phyloP scores from a whole-genome alignment of 768 basidiomycete species.

The Clitopilus passeckerianus region DNA sequence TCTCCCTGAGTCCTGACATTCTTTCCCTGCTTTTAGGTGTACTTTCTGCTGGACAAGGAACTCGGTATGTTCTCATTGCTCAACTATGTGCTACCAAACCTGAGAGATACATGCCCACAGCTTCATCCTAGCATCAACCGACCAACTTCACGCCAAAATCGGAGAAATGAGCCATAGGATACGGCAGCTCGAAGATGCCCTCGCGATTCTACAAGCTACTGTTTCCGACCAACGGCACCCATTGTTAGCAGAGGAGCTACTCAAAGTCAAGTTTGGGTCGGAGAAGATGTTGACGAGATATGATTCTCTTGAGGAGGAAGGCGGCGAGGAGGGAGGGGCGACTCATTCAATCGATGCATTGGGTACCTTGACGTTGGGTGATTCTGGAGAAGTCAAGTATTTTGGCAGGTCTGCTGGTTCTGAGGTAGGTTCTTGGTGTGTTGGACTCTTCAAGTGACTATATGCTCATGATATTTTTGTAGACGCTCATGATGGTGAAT shows the following conservation, averaged over 20 bases:
- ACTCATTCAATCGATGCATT: constrained; percentile 45
- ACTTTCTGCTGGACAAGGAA: constrained; percentile 48
- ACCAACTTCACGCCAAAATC: constrained; percentile 62
- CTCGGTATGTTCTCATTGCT: constrained; percentile 24
- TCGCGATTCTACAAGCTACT: constrained; percentile 56
- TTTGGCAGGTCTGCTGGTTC: constrained; percentile 62
- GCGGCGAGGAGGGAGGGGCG: constrained; percentile 26
- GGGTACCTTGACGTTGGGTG: constrained; percentile 60
- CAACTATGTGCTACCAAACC: background rate
- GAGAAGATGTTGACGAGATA: constrained; percentile 20
- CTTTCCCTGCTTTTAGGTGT: constrained; percentile 26
- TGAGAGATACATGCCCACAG: constrained; percentile 19
- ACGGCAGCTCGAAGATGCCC: constrained; percentile 62
- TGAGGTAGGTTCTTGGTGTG: constrained; percentile 31
- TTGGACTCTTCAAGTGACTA: no score
- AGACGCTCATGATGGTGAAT: constrained; percentile 35
- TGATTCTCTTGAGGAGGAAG: background rate
- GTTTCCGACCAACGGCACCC: constrained; percentile 57
- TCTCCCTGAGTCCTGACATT: background rate
- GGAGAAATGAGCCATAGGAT: constrained; percentile 65
- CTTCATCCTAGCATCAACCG: constrained; percentile 63
- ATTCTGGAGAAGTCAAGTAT: constrained; percentile 57
- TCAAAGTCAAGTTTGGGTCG: constrained; percentile 53
- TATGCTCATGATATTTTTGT: background rate
- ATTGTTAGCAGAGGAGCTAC: constrained; percentile 46